Base-by-base conservation (phyloP, 2,329 filamentous ascomycete genomes). In the Hymenoscyphus linearis region DNA sequence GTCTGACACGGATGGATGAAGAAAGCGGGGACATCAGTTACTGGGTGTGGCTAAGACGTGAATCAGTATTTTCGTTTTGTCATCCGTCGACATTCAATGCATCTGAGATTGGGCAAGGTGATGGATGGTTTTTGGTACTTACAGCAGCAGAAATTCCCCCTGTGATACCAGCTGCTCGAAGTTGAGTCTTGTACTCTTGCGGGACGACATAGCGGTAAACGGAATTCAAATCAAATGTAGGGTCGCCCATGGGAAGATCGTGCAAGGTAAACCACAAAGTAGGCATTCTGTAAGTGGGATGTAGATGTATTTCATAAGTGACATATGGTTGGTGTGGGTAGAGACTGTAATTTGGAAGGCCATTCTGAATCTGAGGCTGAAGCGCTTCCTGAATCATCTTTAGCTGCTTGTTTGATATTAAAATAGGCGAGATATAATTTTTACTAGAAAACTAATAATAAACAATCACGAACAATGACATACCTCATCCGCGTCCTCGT, bases 1-100 rank as follows among this genome's bases (percentile, higher is more conserved):
- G 95, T 90, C 73, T 90, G 85, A 76, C 95, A 98, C 26, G 95
- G 93, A 77, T 99, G 95, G 68, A 98, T 82, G 75, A 96, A 97
- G 75, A 93, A 97, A 56, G 86, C 84, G 47, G 92, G 91, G 62
- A 87, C 75, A 58, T 88, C 89, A 61, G 86, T 90, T 62, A 90
- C 76, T 58, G 95, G 93, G 80, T 98, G 92, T 75, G 68, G 71
- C 72, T 74, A 57, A 31, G 22, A 40, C 31, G 9, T 31, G 25
- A n/a, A 26, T 47, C 40, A 57, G 34, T 31, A 25, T 47, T 47
- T 34, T 55, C 16, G 26, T 14, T 36, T 13, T 54, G n/a, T 10
- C 35, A 31, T 6, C 25, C 14, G 18, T 22, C 10, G 47, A 16
- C 37, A 3, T 47, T 47, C 44, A 50, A 13, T 18, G 18, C 12